Base-by-base conservation (phyloP, 768 basidiomycete species). In the Mycena indigotica region DNA sequence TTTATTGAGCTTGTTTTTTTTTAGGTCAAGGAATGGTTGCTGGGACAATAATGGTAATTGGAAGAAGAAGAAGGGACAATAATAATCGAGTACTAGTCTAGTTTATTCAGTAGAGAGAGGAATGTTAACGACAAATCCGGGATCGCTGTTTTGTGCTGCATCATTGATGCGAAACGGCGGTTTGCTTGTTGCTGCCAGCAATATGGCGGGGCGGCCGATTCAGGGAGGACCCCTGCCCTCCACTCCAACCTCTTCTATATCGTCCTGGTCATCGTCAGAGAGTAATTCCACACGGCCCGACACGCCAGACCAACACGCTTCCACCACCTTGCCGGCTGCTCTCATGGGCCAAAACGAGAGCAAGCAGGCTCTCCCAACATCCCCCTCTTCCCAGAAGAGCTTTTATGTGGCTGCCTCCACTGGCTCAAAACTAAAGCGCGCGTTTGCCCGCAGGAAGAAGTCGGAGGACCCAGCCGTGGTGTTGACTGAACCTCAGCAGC, bases 371-470 rank as follows among this genome's bases (percentile, higher is more conserved):
- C 53, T 56, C 65, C 68, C 56, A 46, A 65, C 52, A 54, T 66
- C 58, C 50, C 66, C 69, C 30, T 60, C 63, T 32, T 67, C 69
- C 30, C 67, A 63, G 60, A 75, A 72, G 53, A 70, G 73, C 32
- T 61, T 75, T 61, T 69, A 72, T 32, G 72, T 73, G 32, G 73
- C 79, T 29, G 72, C 77, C 19, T 70, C 76, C 16, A 75, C 79
- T 28, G 81, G 83, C 24, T 70, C 71, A 58, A 83, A 77, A 65
- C 70, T 88, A 48, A 85, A 82, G 65, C 84, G 85, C 54, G 84
- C 79, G 3, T 84, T 86, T 64, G 75, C 68, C 19, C 78, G 85
- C 45, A 75, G 83, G 58, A 86, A 84, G 74, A 83, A 82, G 67
- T 78, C 83, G 5, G 82, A 82, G 64, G 81, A 84, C 65, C 70